These are phyloP conservation scores for Eucalyptus cloeziana DNA, from an alignment of 345 rosid species.

Conservation along the genomic window DNA sequence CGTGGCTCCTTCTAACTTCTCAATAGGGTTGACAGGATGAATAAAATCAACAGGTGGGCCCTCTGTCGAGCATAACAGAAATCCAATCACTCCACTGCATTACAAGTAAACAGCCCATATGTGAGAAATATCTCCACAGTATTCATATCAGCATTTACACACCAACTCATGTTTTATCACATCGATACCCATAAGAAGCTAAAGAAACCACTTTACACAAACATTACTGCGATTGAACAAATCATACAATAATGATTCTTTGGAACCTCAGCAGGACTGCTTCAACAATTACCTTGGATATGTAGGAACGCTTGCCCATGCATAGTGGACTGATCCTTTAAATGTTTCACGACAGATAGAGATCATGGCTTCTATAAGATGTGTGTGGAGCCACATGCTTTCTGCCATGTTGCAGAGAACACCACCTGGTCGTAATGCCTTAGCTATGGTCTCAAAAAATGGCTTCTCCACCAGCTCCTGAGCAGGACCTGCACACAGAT, in stretches of 20 bases:
- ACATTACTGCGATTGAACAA: background rate
- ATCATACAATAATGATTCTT: background rate
- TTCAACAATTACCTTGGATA: conserved; percentile 63
- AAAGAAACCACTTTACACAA: background rate
- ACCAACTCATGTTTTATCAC: background rate
- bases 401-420: conserved; percentile 96
- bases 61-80: conserved; percentile 66
- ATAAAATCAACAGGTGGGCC: conserved; percentile 75
- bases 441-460: conserved; percentile 69
- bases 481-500: conserved; percentile 61
- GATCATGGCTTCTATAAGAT: conserved; percentile 82
- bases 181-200: background rate
- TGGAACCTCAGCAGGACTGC: background rate
- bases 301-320: conserved; percentile 95
- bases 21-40: conserved; percentile 85
- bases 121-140: background rate
- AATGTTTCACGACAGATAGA: conserved; percentile 62
- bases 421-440: conserved; percentile 86
- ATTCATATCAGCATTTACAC: background rate
- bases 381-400: conserved; percentile 99
- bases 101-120: background rate
- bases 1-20: conserved; percentile 63
- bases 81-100: conserved; percentile 89
- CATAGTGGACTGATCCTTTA: conserved; percentile 80
- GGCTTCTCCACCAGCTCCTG: conserved; percentile 93